Evolutionary conservation across 495 filamentous ascomycete species (phyloP).

Genomic region (Lasiosphaeria miniovina): DNA sequence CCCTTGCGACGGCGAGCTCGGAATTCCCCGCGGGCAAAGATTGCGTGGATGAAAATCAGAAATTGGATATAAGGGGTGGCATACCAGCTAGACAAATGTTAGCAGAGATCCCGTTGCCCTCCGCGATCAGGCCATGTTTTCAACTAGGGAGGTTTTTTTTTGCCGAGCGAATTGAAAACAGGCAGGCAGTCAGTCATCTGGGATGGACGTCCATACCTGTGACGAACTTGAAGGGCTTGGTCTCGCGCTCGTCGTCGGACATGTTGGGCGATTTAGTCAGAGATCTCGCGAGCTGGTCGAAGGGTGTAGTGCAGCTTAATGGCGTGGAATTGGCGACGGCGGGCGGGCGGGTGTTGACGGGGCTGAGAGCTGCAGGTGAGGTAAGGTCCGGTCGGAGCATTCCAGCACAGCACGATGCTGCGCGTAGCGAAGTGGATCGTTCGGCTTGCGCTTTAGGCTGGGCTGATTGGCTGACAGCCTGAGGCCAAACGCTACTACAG

Average conservation of each 20-base stretch:
- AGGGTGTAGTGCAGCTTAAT: conserved; percentile 20
- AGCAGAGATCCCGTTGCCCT: conserved; percentile 10
- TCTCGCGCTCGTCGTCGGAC: conserved; percentile 88
- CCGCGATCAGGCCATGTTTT: conserved; percentile 36
- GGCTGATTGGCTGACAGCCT: not conserved
- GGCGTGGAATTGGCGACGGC: conserved; percentile 14
- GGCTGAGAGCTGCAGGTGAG: conserved; percentile 8
- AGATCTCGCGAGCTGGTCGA: conserved; percentile 7
- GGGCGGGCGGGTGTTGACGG: not conserved
- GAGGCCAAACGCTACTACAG: not conserved
- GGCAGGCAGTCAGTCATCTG: not conserved
- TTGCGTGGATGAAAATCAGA: not conserved
- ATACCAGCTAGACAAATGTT: conserved; percentile 45
- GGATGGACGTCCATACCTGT: conserved; percentile 67
- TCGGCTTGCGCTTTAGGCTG: not conserved
- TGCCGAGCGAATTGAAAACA: conserved; percentile 29
- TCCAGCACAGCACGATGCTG: not conserved
- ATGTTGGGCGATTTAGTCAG: conserved; percentile 51
- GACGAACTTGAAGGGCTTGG: conserved; percentile 99
- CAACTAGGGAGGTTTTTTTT: conserved; percentile 6
- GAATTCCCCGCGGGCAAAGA: not conserved
- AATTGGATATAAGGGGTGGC: conserved; percentile 17
- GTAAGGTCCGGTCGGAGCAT: conserved; percentile 4
- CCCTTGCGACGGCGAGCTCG: not conserved
- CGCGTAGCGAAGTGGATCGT: conserved; percentile 3